A percentile compares a stretch with the other conserved stretches of the same genome.
Evolutionary conservation across 805 yeast species (phyloP).

Genomic region (Komagataella populi): DNA sequence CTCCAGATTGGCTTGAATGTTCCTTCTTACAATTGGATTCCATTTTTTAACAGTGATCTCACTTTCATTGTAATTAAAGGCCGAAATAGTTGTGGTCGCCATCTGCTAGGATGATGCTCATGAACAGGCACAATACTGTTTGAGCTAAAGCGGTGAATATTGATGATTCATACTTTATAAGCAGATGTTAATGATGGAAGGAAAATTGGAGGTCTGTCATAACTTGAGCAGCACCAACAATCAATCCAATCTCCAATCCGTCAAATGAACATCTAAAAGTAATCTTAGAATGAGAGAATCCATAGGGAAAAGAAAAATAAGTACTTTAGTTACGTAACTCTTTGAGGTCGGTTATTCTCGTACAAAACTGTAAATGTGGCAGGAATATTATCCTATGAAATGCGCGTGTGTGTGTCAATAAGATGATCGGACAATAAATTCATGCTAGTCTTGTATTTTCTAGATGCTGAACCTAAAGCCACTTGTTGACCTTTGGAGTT

Average conservation of each 20-base stretch:
- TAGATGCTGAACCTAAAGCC: background rate
- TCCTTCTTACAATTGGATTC: background rate
- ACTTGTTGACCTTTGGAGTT: background rate
- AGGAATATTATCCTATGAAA: background rate
- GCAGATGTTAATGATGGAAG: too few relatives aligned
- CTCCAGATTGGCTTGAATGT: background rate
- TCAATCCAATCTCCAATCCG: background rate
- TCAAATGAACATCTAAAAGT: background rate
- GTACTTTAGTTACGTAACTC: background rate
- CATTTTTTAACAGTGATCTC: too few relatives aligned
- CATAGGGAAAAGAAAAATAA: background rate
- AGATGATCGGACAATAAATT: background rate
- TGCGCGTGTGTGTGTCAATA: background rate
- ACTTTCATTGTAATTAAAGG: too few relatives aligned
- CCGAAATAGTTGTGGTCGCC: too few relatives aligned
- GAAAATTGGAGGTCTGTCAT: too few relatives aligned
- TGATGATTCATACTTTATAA: too few relatives aligned
- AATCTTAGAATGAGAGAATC: background rate
- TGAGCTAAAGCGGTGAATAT: too few relatives aligned
- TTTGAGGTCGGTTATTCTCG: background rate
- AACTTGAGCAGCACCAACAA: too few relatives aligned
- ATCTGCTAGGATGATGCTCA: too few relatives aligned
- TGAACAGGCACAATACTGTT: too few relatives aligned
- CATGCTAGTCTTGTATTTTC: background rate
- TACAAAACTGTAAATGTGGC: background rate